Evolutionary conservation across 352 stramenopile genomes (phyloP), one percentile per base, ranked within the genome.

Genomic region (Globisporangium megalacanthum): DNA sequence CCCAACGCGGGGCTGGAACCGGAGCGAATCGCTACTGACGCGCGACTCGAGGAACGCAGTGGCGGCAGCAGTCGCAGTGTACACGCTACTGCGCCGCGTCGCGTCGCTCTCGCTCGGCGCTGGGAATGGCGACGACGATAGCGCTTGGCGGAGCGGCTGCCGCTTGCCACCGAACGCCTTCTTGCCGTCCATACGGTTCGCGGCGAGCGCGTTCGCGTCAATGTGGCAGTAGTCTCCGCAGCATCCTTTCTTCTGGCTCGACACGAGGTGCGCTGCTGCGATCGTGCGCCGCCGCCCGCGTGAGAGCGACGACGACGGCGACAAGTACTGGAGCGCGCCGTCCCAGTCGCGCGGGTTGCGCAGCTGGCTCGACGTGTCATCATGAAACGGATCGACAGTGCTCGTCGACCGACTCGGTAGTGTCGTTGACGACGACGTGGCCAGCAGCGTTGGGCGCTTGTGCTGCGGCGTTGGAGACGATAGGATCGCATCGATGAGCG

Each of bases 191-290:
- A 90, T 60, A 36, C 78, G 64, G 33, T 70, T 78, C 7, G 65
- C 50, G 11, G 74, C 66, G 39, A 82, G 70, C 9, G 70, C 61
- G 3, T 60, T 54, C n/a, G 77, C 62, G 1, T 75, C 70, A 13
- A 87, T 54, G 17, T 73, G 62, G 33, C 83, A 93, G 44, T 81
- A 89, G 50, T 93, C 83, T 11, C 83, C 83, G 13, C 69, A 77
- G 46, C 83, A 93, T 14, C 83, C 83, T 46, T 66, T 69, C 56
- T 86, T 88, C 41, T 92, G 83, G 52, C 83, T 92, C 13, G 77
- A 93, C 15, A 78, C 66, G 6, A 93, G 62, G 47, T 89, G 78
- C 14, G 77, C 71, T 15, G 80, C 83, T 14, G 83, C 86, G 10
- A 88, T 49, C 4, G 73, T 67, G 15, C 83, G 77, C 1, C 75